Percentiles rank a stretch among this genome's conserved stretches.
Evolutionary conservation across 2,329 filamentous ascomycete genomes (phyloP).

Genomic region (Falciphora oryzae): DNA sequence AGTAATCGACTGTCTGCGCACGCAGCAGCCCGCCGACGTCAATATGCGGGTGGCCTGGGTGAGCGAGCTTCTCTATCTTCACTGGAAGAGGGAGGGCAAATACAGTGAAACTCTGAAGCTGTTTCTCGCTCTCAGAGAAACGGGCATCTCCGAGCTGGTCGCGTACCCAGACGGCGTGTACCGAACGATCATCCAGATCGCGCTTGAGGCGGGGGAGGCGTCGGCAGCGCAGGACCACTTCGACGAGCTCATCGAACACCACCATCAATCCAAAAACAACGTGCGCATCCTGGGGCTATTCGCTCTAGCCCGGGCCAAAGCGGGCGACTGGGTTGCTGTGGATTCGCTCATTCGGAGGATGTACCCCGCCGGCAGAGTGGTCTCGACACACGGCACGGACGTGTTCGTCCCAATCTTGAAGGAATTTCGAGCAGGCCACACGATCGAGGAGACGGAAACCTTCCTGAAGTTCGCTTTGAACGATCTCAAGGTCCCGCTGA

Average conservation of each 20-base stretch:
- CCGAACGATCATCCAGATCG: constrained; percentile 34
- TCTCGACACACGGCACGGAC: constrained; percentile 21
- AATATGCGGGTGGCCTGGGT: constrained; percentile 29
- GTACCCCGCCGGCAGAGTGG: constrained; percentile 17
- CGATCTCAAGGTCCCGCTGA: constrained; percentile 29
- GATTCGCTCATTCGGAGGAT: constrained; percentile 26
- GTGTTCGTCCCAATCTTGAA: constrained; percentile 34
- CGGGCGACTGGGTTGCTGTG: constrained; percentile 36
- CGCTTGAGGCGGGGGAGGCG: constrained; percentile 28
- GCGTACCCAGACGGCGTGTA: constrained; percentile 27
- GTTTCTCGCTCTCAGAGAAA: constrained; percentile 18
- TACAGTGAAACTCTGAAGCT: constrained; percentile 22
- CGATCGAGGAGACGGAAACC: constrained; percentile 32
- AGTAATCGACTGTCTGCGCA: constrained; percentile 21
- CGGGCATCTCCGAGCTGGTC: constrained; percentile 20
- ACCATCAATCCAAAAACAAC: constrained; percentile 23
- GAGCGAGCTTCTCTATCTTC: constrained; percentile 28
- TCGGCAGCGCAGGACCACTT: constrained; percentile 26
- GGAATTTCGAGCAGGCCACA: constrained; percentile 32
- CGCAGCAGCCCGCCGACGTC: constrained; percentile 21
- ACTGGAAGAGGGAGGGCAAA: constrained; percentile 27
- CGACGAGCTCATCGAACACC: constrained; percentile 19
- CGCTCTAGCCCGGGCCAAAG: constrained; percentile 29
- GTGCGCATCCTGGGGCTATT: constrained; percentile 31
- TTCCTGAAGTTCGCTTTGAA: constrained; percentile 41